Base-by-base conservation (phyloP, 345 rosid genomes). In the Corymbia maculata region DNA sequence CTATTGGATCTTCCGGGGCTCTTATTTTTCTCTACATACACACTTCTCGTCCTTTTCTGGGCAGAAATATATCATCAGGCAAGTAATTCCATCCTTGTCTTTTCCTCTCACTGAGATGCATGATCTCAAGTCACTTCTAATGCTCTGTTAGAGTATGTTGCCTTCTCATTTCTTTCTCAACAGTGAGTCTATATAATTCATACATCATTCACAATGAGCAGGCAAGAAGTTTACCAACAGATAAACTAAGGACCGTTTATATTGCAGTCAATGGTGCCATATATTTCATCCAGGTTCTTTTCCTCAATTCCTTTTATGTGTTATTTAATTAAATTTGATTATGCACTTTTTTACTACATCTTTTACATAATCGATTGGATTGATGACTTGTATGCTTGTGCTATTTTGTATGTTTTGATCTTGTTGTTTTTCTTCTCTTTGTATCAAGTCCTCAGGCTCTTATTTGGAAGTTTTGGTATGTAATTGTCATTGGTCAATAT, bases 11-110 rank as follows among this genome's bases (percentile, higher is more conserved):
- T 98, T 82, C 99, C 99, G 6, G 98, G 98, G 22, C 94, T 98
- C 42, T 90, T 98, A 82, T 96, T 98, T 89, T 98, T 98, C 94
- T 96, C 99, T 7, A 95, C 99, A 1, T 98, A 95, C 92, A 97
- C 99, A 3, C 92, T 98, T 88, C 97, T 98, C 13, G 99, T 97
- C 87, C 94, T 98, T 64, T 98, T 98, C 89, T 98, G 99, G 99
- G 99, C 99, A 32, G 99, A 98, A 93, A 98, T 98, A 94, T 98
- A 98, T 93, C 99, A 96, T 91, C 99, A 98, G 98, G 99, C 92
- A 92, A 93, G 95, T 89, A 51, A 68, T 86, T 47, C 32, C 79
- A 45, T 53, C 55, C 53, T 30, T 88, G 86, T 52, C 47, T 84
- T 36, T 51, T 53, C 45, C 30, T 16, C 45, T 42, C 17, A 51